Percentiles rank a stretch among this genome's conserved stretches.
Conservation (phyloP, 169 alveolate species). For the Blepharisma undulans region DNA sequence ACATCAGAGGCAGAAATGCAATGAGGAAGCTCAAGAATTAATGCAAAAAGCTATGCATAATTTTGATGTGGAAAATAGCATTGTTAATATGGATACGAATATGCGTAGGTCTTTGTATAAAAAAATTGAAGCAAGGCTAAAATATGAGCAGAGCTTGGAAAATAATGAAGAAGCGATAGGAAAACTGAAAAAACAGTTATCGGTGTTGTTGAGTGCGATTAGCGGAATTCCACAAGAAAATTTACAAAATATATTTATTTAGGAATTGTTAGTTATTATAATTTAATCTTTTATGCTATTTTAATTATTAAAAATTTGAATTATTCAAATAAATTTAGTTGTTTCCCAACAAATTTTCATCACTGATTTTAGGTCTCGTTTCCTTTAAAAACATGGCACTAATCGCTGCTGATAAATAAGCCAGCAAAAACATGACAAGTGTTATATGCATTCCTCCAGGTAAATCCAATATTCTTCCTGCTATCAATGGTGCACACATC, state of each 20-base stretch:
- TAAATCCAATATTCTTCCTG: background rate
- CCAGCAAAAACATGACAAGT: background rate
- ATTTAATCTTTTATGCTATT: background rate
- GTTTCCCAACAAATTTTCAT: background rate
- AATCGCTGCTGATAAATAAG: background rate
- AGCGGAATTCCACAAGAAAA: background rate
- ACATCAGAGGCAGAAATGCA: slow-evolving; percentile 16
- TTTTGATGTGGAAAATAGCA: slow-evolving; percentile 10
- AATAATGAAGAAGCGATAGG: background rate
- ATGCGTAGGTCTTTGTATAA: background rate
- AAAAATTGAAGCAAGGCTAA: background rate
- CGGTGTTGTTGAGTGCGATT: background rate
- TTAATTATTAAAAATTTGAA: background rate
- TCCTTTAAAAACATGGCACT: background rate
- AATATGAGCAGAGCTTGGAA: background rate
- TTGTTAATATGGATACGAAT: background rate
- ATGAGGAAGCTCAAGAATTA: slow-evolving; percentile 1
- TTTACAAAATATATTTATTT: background rate
- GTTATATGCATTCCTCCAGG: background rate
- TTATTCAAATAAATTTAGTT: background rate
- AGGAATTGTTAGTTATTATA: background rate
- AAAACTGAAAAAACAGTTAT: background rate
- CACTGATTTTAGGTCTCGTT: background rate
- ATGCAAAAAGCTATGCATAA: slow-evolving; percentile 7
- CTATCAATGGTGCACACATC: background rate